phyloP scores from a whole-genome alignment of 164 flowering plant genomes.

The Amborella trichopoda region DNA sequence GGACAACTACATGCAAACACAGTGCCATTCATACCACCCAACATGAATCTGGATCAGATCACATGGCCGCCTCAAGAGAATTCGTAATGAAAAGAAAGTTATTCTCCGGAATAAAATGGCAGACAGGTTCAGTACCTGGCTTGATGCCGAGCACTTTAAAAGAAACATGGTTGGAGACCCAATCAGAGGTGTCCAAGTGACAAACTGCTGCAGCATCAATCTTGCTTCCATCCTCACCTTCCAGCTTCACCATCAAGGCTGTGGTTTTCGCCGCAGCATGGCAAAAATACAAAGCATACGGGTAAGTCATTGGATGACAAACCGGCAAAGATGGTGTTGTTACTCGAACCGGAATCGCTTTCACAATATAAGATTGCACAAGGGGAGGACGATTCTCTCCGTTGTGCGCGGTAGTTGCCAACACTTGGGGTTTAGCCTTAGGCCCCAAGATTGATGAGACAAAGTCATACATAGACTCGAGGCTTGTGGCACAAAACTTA shows the following conservation, averaged over 20 bases:
- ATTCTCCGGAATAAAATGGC: conserved; percentile 26
- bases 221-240: conserved; percentile 18
- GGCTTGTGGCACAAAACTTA: conserved; percentile 18
- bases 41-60: too few relatives aligned
- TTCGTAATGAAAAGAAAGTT: too few relatives aligned
- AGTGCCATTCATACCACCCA: too few relatives aligned
- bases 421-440: conserved; percentile 1
- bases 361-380: conserved; percentile 9
- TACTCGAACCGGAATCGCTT: conserved; percentile 3
- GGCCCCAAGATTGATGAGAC: conserved; percentile 14
- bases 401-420: conserved; percentile 6
- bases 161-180: conserved; percentile 25
- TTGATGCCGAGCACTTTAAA: conserved; percentile 26
- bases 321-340: conserved; percentile 8
- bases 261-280: conserved; percentile 13
- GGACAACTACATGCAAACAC: too few relatives aligned
- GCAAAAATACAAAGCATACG: conserved; percentile 23
- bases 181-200: conserved; percentile 20
- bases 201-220: conserved; percentile 19
- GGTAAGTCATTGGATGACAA: conserved; percentile 18
- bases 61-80: too few relatives aligned
- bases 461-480: conserved; percentile 20
- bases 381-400: neutral
- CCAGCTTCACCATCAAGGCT: conserved; percentile 18
- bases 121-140: conserved; percentile 27